Conservation (phyloP, 345 rosid species). For the Mercurialis annua region DNA sequence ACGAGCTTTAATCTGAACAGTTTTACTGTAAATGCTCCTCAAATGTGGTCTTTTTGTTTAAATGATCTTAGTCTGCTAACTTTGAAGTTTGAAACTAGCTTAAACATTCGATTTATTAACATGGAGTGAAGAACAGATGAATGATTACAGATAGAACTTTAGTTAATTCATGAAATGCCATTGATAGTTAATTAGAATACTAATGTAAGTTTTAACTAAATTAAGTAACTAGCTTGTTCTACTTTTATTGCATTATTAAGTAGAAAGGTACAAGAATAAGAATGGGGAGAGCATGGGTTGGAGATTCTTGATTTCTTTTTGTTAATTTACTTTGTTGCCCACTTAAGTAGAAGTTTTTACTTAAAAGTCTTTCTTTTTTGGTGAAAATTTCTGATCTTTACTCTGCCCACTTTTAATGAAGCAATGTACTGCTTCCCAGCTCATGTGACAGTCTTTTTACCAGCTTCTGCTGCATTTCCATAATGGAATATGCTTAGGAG, state of each 20-base stretch:
- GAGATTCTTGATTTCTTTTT: neutral
- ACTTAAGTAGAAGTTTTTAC: neutral
- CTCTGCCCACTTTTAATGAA: conserved; percentile 24
- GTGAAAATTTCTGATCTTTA: conserved; percentile 22
- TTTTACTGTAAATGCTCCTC: neutral
- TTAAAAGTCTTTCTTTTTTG: conserved; percentile 11
- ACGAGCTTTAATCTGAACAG: neutral
- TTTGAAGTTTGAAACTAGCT: neutral
- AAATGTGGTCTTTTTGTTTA: neutral
- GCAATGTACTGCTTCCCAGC: conserved; percentile 53
- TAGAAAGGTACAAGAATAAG: conserved; percentile 17
- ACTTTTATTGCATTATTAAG: conserved; percentile 12
- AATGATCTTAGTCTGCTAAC: neutral
- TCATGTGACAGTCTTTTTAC: conserved; percentile 37
- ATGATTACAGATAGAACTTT: neutral
- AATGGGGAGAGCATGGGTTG: conserved; percentile 9
- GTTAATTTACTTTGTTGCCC: conserved; percentile 8
- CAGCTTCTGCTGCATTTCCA: conserved; percentile 9
- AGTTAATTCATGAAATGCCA: neutral
- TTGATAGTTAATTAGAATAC: neutral
- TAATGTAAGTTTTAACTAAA: conserved; percentile 9
- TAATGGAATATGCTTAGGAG: neutral
- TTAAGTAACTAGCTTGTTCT: conserved; percentile 17
- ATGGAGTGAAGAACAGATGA: neutral
- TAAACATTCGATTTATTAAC: neutral